These are phyloP conservation scores for Mallotus repandus DNA, from an alignment of 441 rosid genomes.

Conservation along the genomic window DNA sequence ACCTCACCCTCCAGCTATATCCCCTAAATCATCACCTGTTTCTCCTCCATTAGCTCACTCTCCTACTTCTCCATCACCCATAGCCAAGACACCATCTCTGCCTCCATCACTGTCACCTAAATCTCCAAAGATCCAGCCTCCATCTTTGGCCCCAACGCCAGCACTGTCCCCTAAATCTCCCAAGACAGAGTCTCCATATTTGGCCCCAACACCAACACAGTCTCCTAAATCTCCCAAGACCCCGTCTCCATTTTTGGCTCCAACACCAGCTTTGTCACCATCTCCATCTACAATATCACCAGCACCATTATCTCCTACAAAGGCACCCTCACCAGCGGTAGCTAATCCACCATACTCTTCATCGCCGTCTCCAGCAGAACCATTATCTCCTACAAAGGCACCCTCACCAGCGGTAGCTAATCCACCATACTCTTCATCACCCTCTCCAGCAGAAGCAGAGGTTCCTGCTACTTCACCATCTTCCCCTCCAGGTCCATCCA, in stretches of 20 bases:
- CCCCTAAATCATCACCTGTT: not conserved
- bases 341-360: constrained; percentile 2
- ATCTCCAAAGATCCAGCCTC: not conserved
- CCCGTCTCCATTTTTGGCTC: constrained; percentile 9
- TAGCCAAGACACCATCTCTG: not conserved
- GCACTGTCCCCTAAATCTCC: constrained; percentile 6
- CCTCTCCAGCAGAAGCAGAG: constrained; percentile 12
- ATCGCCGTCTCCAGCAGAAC: constrained; percentile 16
- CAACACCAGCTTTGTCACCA: not conserved
- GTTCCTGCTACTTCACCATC: constrained; percentile 10
- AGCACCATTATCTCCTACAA: not conserved
- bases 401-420: constrained; percentile 12
- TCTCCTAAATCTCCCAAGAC: not conserved
- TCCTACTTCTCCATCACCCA: constrained; percentile 11
- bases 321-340: constrained; percentile 13
- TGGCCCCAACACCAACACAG: not conserved
- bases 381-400: not conserved
- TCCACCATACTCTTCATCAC: not conserved
- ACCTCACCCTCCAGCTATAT: constrained; percentile 4
- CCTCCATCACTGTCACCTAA: not conserved
- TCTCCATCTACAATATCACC: constrained; percentile 1
- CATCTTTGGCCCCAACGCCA: not conserved
- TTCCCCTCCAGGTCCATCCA: constrained; percentile 4
- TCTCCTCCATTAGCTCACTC: not conserved
- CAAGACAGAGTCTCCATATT: constrained; percentile 4